Conservation (phyloP, 352 stramenopile genomes). For the Phytopythium aichiense region DNA sequence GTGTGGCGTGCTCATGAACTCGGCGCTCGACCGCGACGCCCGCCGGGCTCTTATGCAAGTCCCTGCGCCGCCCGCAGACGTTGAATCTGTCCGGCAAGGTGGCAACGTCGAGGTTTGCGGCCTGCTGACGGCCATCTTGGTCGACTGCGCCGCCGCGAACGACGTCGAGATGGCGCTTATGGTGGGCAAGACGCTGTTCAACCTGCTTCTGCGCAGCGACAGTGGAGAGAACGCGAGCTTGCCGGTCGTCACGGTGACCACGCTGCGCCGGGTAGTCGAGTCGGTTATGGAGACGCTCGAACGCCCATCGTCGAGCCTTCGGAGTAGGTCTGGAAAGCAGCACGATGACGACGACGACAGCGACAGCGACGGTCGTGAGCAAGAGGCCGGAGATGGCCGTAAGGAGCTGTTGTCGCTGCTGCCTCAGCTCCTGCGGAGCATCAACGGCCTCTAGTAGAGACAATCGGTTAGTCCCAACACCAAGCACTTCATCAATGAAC, state of each 20-base stretch:
- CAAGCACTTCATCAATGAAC: background rate
- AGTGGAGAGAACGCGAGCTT: background rate
- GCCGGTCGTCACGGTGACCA: background rate
- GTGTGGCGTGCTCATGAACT: constrained; percentile 83
- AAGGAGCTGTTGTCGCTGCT: constrained; percentile 42
- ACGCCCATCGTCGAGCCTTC: background rate
- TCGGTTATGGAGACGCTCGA: constrained; percentile 24
- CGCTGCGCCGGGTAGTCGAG: constrained; percentile 24
- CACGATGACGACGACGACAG: constrained; percentile 7
- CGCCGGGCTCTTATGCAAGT: constrained; percentile 31
- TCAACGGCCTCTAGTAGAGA: constrained; percentile 11
- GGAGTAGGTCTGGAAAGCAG: background rate
- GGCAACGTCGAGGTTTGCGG: constrained; percentile 26
- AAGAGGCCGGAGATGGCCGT: background rate
- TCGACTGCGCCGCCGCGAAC: constrained; percentile 52
- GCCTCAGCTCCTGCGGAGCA: constrained; percentile 32
- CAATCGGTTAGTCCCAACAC: background rate
- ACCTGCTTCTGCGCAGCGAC: constrained; percentile 48
- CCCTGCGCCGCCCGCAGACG: constrained; percentile 9
- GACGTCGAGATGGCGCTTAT: constrained; percentile 75
- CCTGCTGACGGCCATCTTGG: constrained; percentile 41
- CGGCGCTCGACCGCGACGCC: constrained; percentile 44
- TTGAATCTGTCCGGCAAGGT: constrained; percentile 5
- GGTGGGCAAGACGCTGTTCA: constrained; percentile 81
- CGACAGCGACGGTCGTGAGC: constrained; percentile 8